Percentiles rank a stretch among this genome's conserved stretches.
Conservation (phyloP, 805 yeast genomes). For the Torulaspora maleeae region DNA sequence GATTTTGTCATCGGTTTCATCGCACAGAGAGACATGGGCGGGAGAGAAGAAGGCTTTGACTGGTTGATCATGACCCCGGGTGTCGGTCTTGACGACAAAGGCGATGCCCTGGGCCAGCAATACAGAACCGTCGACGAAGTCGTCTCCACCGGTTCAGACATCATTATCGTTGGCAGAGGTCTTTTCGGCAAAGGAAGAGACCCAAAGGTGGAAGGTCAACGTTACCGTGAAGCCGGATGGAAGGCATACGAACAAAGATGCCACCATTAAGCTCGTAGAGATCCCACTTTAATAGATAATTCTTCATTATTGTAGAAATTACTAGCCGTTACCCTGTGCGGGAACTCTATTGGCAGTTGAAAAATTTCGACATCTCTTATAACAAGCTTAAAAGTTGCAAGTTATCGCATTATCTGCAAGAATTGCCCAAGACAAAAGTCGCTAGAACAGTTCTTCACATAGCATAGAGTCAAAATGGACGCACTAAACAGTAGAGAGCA, state of each 20-base stretch:
- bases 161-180: slow-evolving; percentile 98
- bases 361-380: slow-evolving; percentile 1
- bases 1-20: slow-evolving; percentile 95
- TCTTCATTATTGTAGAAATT: background rate
- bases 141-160: slow-evolving; percentile 79
- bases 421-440: background rate
- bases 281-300: background rate
- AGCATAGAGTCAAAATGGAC: slow-evolving; percentile 57
- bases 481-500: slow-evolving; percentile 93
- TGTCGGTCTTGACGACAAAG: slow-evolving; percentile 94
- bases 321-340: background rate
- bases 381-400: background rate
- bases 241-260: slow-evolving; percentile 61
- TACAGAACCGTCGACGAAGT: slow-evolving; percentile 90
- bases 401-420: background rate
- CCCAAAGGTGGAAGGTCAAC: slow-evolving; percentile 76
- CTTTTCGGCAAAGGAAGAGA: slow-evolving; percentile 91
- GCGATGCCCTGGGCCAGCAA: slow-evolving; percentile 94
- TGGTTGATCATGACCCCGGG: slow-evolving; percentile 99
- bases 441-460: too few relatives aligned
- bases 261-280: background rate
- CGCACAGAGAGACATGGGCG: slow-evolving; percentile 87
- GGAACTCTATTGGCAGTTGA: background rate
- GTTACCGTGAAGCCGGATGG: slow-evolving; percentile 96
- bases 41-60: slow-evolving; percentile 78